phyloP scores from a whole-genome alignment of 768 basidiomycete genomes.

The Podaxis rugospora region DNA sequence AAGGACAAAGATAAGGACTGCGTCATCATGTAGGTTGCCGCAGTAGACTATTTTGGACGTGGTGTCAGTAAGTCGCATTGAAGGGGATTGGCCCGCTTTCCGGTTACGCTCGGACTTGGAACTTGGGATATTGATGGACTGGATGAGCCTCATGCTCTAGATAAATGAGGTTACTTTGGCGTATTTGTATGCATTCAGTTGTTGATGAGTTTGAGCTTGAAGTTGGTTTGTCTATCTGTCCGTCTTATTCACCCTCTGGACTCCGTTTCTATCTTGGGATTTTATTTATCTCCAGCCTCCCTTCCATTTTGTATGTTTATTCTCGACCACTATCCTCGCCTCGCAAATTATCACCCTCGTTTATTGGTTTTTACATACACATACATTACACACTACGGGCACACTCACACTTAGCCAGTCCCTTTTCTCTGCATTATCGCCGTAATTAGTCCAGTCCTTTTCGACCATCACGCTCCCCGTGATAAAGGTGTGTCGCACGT shows the following conservation, averaged over 20 bases:
- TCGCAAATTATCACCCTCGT: not conserved
- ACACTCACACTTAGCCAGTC: not conserved
- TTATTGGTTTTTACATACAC: not conserved
- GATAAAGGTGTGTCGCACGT: no score
- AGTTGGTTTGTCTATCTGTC: not conserved
- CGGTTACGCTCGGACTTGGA: not conserved
- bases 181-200: not conserved
- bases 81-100: conserved; percentile 1
- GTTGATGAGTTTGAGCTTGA: not conserved
- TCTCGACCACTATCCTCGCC: not conserved
- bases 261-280: conserved; percentile 1
- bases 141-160: not conserved
- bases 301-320: conserved; percentile 9
- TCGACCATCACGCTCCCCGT: not conserved
- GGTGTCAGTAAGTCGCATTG: not conserved
- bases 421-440: not conserved
- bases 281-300: conserved; percentile 1
- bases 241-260: not conserved
- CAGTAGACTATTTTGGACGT: not conserved
- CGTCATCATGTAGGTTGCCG: conserved; percentile 64
- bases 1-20: conserved; percentile 80
- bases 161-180: not conserved
- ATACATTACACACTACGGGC: not conserved
- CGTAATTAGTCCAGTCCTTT: not conserved
- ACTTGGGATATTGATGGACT: not conserved